These are phyloP conservation scores for Mortierella sp. DNA, from an alignment of 371 early-diverging fungal species.

Conservation along the genomic window DNA sequence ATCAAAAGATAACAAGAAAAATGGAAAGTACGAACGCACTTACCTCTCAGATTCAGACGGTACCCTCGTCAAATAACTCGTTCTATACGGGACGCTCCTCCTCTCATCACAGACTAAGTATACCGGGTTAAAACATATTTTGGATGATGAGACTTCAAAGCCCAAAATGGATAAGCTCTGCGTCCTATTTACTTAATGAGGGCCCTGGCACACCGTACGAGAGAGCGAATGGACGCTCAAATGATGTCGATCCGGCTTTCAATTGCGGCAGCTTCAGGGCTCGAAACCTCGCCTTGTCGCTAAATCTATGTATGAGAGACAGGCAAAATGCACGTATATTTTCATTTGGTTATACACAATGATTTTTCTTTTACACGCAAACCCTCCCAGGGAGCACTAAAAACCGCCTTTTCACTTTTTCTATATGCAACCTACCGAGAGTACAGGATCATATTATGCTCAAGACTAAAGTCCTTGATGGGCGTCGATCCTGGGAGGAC, in stretches of 20 bases:
- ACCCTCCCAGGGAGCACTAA: too few relatives aligned
- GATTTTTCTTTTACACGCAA: too few relatives aligned
- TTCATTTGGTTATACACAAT: too few relatives aligned
- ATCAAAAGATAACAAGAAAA: not conserved
- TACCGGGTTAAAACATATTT: not conserved
- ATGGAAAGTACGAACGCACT: not conserved
- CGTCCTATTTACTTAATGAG: constrained; percentile 5
- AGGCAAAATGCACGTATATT: too few relatives aligned
- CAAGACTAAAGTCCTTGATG: constrained; percentile 49
- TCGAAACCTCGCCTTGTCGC: constrained; percentile 31
- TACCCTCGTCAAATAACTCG: constrained; percentile 20
- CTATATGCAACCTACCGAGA: constrained; percentile 21
- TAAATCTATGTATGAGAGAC: constrained; percentile 11
- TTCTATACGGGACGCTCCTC: constrained; percentile 18
- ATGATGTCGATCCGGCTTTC: constrained; percentile 24
- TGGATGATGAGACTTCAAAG: not conserved
- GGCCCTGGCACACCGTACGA: constrained; percentile 26
- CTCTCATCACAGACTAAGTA: constrained; percentile 20
- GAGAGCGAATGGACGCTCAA: constrained; percentile 21
- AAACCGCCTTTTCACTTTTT: too few relatives aligned
- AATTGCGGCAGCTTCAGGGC: constrained; percentile 27
- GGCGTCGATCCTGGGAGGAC: constrained; percentile 41
- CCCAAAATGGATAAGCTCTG: not conserved
- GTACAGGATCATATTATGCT: constrained; percentile 40
- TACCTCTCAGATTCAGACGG: constrained; percentile 26